Base-by-base conservation (phyloP, 495 filamentous ascomycete genomes). In the Pseudomonodictys pantanalensis region DNA sequence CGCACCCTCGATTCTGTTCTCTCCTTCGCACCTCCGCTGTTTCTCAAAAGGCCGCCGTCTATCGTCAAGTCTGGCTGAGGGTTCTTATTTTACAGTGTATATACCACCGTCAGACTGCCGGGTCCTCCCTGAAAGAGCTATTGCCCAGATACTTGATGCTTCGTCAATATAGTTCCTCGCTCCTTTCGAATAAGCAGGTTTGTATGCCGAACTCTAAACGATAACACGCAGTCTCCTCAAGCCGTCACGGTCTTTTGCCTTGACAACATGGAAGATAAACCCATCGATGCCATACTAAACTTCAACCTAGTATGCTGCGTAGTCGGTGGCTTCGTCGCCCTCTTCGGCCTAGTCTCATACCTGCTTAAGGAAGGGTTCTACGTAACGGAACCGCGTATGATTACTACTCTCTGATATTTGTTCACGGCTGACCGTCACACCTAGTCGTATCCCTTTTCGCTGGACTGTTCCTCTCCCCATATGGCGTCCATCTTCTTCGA, bases 341-440 rank as follows among this genome's bases (percentile, higher is more conserved):
- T 95, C 20, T 97, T 95, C 69, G 90, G 88, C 9, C 76, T 96
- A 32, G 90, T 96, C 0, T 93, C 89, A 2, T 95, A 92, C 72
- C 80, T 95, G 9, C 80, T 86, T 72, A 96, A 96, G 68, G 91
- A 96, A 74, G 85, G 82, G 62, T 92, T 91, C 70, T 96, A 95
- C 68, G 80, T 97, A 5, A 95, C 89, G 15, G 92, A 96, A 80
- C 88, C 91, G 56, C 78, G 90, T 92, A 77, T 56, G 88, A 81
- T 12, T 29, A 8, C 32, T 12, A 54, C 8, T 15, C 54, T 9
- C 17, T 17, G 43, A 10, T 9, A 20, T 11, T 9, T 7, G 10
- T 24, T 25, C 10, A 43, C 6, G 2, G 3, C 26, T 52, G 12
- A 48, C 44, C 23, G 22, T 35, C 39, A 5, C 32, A 35, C 15